Conservation (phyloP, 805 yeast genomes). For the Spathaspora hagerdaliae region DNA sequence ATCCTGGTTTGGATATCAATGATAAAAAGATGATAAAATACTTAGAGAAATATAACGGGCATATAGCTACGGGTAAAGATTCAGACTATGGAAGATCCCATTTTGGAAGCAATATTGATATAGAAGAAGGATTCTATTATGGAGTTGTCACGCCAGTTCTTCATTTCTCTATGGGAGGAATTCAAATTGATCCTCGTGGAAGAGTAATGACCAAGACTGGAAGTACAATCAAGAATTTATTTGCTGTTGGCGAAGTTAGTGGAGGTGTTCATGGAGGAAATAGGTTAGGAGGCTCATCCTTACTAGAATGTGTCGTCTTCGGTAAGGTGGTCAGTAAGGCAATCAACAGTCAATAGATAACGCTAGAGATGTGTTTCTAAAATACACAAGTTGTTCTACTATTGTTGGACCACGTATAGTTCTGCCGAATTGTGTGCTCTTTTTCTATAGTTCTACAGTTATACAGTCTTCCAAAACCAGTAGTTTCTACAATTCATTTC, state of each 20-base stretch:
- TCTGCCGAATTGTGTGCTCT: too few relatives aligned
- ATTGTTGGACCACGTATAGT: too few relatives aligned
- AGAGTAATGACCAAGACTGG: conserved; percentile 33
- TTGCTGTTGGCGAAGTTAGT: conserved; percentile 64
- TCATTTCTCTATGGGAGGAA: conserved; percentile 73
- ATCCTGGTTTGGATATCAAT: conserved; percentile 9
- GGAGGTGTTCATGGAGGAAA: conserved; percentile 69
- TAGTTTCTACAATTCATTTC: too few relatives aligned
- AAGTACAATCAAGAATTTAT: conserved; percentile 41
- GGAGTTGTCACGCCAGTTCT: conserved; percentile 59
- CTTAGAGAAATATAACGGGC: conserved; percentile 13
- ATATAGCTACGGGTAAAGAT: conserved; percentile 17
- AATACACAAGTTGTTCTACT: too few relatives aligned
- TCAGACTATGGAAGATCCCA: conserved; percentile 26
- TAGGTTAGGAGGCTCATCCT: conserved; percentile 56
- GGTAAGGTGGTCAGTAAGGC: conserved; percentile 26
- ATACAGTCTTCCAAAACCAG: too few relatives aligned
- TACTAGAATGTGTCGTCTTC: conserved; percentile 59
- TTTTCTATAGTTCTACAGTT: too few relatives aligned
- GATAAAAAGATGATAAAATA: conserved; percentile 7
- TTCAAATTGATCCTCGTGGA: conserved; percentile 46
- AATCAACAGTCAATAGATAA: background rate
- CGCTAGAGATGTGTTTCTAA: too few relatives aligned
- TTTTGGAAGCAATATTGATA: conserved; percentile 19
- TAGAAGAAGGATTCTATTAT: conserved; percentile 24